Percentiles rank a stretch among this genome's conserved stretches.
These are phyloP conservation scores for Paramecium sexaurelia DNA, from an alignment of 73 alveolate genomes.

Conservation along the genomic window DNA sequence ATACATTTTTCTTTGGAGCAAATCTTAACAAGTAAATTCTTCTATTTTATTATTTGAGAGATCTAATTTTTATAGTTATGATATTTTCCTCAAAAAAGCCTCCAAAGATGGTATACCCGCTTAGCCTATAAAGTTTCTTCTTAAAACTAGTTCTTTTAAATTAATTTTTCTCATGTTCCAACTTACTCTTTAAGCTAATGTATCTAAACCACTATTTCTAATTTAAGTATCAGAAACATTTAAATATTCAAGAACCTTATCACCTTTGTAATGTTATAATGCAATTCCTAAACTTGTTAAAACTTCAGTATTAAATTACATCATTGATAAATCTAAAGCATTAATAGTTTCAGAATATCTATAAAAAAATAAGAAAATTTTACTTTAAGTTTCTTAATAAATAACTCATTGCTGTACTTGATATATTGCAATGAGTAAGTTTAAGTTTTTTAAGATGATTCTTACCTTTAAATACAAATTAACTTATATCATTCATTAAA, in stretches of 20 bases:
- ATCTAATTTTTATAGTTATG: constrained; percentile 18
- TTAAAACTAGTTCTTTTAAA: constrained; percentile 26
- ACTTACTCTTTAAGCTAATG: constrained; percentile 32
- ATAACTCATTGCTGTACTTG: constrained; percentile 36
- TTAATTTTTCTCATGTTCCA: constrained; percentile 55
- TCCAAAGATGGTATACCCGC: neutral
- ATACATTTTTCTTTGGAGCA: constrained; percentile 16
- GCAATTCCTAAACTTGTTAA: constrained; percentile 59
- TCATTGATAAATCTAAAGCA: constrained; percentile 20
- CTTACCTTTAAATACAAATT: constrained; percentile 46
- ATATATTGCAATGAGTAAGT: constrained; percentile 41
- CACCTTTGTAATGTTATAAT: constrained; percentile 22
- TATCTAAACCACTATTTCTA: neutral
- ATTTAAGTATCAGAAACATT: neutral
- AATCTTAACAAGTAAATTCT: constrained; percentile 31
- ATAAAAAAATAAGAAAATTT: neutral
- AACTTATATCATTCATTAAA: constrained; percentile 47
- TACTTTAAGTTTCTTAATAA: constrained; percentile 47
- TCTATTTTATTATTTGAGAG: constrained; percentile 48
- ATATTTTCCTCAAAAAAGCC: constrained; percentile 39
- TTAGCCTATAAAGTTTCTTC: neutral
- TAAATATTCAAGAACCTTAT: constrained; percentile 30
- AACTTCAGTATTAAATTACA: constrained; percentile 38
- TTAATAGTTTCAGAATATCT: constrained; percentile 32
- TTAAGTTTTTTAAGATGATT: constrained; percentile 46